Evolutionary conservation across 768 basidiomycete genomes (phyloP).

Genomic region (Rhodocollybia butyracea): DNA sequence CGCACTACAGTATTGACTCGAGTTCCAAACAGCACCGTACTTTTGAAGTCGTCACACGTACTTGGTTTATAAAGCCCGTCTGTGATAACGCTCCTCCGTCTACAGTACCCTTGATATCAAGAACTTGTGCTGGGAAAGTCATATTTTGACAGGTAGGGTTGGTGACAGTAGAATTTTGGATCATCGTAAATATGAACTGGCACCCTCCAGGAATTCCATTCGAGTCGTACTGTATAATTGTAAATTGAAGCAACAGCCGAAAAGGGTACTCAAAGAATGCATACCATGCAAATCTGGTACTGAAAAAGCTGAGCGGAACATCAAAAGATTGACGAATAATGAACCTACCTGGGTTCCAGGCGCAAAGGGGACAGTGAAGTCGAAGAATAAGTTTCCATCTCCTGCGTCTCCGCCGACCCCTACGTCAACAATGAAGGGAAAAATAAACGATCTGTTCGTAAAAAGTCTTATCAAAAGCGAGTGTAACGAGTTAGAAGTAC

Average conservation of each 20-base stretch:
- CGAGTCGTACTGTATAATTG: conserved; percentile 35
- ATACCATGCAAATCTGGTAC: conserved; percentile 60
- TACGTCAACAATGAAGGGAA: conserved; percentile 40
- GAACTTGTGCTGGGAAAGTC: conserved; percentile 24
- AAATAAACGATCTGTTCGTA: conserved; percentile 30
- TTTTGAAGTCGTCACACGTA: conserved; percentile 9
- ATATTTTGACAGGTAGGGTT: conserved; percentile 40
- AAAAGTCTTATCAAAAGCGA: background rate
- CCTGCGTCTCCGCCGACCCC: conserved; percentile 32
- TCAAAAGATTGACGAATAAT: background rate
- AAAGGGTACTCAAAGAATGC: background rate
- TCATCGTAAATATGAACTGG: conserved; percentile 46
- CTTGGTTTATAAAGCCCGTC: conserved; percentile 46
- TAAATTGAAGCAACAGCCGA: background rate
- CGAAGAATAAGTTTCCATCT: conserved; percentile 9
- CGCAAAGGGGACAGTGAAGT: conserved; percentile 47
- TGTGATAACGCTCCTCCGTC: conserved; percentile 38
- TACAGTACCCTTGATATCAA: conserved; percentile 34
- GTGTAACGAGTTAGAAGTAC: conserved; percentile 6
- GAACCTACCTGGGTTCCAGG: conserved; percentile 38
- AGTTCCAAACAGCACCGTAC: no score
- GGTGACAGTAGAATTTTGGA: conserved; percentile 32
- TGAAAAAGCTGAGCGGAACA: conserved; percentile 12
- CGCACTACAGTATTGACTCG: conserved; percentile 36
- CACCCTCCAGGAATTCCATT: conserved; percentile 52